Evolutionary conservation across 2,329 filamentous ascomycete species (phyloP), one percentile per base, ranked within the genome.

Genomic region (Colletotrichum horii): DNA sequence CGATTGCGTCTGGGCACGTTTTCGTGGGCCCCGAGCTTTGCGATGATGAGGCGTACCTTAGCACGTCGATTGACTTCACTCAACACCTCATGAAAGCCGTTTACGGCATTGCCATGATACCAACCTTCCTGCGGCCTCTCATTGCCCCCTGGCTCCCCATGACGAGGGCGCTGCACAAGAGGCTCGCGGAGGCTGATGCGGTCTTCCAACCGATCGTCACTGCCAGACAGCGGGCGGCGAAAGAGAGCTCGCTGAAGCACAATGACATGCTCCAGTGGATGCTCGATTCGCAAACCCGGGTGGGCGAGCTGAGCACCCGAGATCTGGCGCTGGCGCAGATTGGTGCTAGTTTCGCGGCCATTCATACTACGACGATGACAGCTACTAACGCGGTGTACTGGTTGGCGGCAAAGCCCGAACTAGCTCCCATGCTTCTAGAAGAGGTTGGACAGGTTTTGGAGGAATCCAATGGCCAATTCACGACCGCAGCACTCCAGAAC

Each of bases 281-380:
- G 7, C 80, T 88, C 6, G 83, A 87, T 34, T 79, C 80, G 0
- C 81, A 85, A 26, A 77, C 80, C 4, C 83, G 85, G 77, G 83
- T 83, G 12, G 78, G 78, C 2, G 78, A 80, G 9, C 62, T 80
- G 72, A 79, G 78, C n/a, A 81, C 83, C 70, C 80, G 82, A 56
- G 81, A 84, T 43, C 78, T 88, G 16, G 84, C 87, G 12, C 82
- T 81, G 56, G 79, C 86, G 22, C 84, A 89, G 79, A 82, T 89
- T 11, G 80, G 81, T 0, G 77, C 89, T 12, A 85, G 83, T 43
- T 87, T 89, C 67, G 88, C 88, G 0, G 86, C 89, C 4, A 90
- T 91, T 36, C 87, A 90, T 75, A 89, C 88, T 0, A 90, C 88
- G 0, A 85, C 86, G 1, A 79, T 87, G 66, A 83, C 87, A 0